Base-by-base conservation (phyloP, 2,329 filamentous ascomycete genomes). In the Fusarium siculi region DNA sequence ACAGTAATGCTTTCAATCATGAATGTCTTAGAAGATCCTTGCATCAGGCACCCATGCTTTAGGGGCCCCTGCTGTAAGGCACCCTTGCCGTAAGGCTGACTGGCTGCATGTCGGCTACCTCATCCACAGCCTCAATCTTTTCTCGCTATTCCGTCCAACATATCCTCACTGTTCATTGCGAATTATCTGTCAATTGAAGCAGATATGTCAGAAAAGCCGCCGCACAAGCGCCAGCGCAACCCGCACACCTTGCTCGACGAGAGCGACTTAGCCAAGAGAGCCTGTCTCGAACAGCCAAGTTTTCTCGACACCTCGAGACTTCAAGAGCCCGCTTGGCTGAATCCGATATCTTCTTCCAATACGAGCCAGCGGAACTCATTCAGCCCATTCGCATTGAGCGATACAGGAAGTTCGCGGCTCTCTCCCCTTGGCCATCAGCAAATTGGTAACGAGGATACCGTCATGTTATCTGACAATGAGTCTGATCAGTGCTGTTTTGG, bases 11-110 rank as follows among this genome's bases (percentile, higher is more conserved):
- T 49, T 49, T n/a, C 7, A 49, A 23, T 30, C 7, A 16, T 23
- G 39, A 32, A 32, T 21, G 39, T 0, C 53, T 56, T 25, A 12
- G 16, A 25, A 18, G 9, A 43, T 43, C 28, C 2, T 44, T 1
- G 42, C 42, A 19, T 44, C 42, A 44, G 39, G 53, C 53, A 56
- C 10, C 39, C 37, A 11, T 56, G 28, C 53, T n/a, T 44, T 25
- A 25, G 2, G 9, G 16, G 28, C 5, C 37, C 37, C 32, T 43
- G 28, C 39, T 14, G 53, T 30, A 25, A 56, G 53, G 53, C 53
- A 55, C 7, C 37, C 28, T 34, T 56, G 28, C 39, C 4, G 53
- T 30, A 44, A 56, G 53, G 53, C 53, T 56, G 53, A 56, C 15
- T 19, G 16, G 39, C 39, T 32, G 10, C 21, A 30, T 10, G 12